Conservation (phyloP, 306 rosid species). For the Quercus alba region DNA sequence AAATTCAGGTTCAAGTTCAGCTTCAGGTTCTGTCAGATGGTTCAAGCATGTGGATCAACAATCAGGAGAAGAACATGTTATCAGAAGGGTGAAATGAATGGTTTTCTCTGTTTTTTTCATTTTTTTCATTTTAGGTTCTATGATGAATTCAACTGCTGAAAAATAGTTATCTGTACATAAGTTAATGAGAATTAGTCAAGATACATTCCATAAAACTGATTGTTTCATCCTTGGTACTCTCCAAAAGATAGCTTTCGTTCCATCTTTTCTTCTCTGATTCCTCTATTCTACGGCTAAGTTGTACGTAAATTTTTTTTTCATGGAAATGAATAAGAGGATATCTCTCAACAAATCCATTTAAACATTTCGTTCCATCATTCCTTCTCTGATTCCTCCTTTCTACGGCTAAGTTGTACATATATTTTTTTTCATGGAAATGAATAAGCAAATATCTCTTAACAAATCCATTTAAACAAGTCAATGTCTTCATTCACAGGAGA, state of each 20-base stretch:
- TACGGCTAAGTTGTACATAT: background rate
- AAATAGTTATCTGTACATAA: background rate
- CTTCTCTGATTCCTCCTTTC: background rate
- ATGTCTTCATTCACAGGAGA: background rate
- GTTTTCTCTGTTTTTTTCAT: background rate
- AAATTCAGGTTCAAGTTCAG: slow-evolving; percentile 20
- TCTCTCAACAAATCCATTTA: background rate
- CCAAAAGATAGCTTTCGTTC: background rate
- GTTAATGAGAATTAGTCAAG: background rate
- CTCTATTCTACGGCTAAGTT: background rate
- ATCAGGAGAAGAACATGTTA: slow-evolving; percentile 77
- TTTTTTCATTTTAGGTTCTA: too few relatives aligned
- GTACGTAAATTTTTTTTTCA: background rate
- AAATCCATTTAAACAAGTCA: background rate
- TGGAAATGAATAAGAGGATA: background rate
- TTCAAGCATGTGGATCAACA: slow-evolving; percentile 74
- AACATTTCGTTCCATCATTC: background rate
- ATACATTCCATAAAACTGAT: background rate
- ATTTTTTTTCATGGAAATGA: background rate
- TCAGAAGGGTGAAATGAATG: slow-evolving; percentile 30
- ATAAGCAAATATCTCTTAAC: too few relatives aligned
- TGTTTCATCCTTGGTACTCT: background rate
- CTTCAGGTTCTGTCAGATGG: slow-evolving; percentile 49
- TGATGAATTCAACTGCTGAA: too few relatives aligned
- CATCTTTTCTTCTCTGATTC: background rate